Evolutionary conservation across 305 asterid genomes (phyloP).

Genomic region (Fraxinus greggii): DNA sequence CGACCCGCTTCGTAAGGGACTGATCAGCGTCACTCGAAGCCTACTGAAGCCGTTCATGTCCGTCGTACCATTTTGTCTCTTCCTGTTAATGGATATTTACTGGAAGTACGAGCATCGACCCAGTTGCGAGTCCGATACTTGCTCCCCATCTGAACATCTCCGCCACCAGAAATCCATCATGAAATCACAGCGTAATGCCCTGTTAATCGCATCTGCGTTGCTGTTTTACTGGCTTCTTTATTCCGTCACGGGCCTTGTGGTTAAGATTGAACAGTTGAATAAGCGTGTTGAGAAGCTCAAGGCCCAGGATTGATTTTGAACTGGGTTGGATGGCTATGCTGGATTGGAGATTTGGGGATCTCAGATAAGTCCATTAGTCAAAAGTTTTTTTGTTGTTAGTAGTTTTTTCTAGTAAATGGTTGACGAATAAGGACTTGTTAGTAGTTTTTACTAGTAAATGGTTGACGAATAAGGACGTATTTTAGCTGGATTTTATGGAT

Average conservation of each 20-base stretch:
- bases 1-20: constrained; percentile 70
- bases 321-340: neutral
- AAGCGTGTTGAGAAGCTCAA: constrained; percentile 73
- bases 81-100: constrained; percentile 80
- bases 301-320: constrained; percentile 50
- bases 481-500: neutral
- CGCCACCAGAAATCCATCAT: neutral
- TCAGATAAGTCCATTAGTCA: neutral
- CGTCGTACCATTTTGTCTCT: constrained; percentile 78
- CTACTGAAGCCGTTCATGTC: constrained; percentile 82
- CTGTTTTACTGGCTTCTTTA: constrained; percentile 81
- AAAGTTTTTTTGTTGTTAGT: neutral
- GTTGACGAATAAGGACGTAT: neutral
- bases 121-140: constrained; percentile 64
- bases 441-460: neutral
- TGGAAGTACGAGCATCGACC: constrained; percentile 94
- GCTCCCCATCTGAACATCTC: constrained; percentile 18
- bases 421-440: neutral
- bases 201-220: constrained; percentile 72
- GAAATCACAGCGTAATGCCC: constrained; percentile 29
- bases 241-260: constrained; percentile 73
- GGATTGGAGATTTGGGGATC: neutral
- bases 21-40: constrained; percentile 65
- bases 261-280: constrained; percentile 68
- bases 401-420: neutral